These are phyloP conservation scores for Erucastrum elatum DNA, from an alignment of 345 rosid genomes.

Conservation along the genomic window DNA sequence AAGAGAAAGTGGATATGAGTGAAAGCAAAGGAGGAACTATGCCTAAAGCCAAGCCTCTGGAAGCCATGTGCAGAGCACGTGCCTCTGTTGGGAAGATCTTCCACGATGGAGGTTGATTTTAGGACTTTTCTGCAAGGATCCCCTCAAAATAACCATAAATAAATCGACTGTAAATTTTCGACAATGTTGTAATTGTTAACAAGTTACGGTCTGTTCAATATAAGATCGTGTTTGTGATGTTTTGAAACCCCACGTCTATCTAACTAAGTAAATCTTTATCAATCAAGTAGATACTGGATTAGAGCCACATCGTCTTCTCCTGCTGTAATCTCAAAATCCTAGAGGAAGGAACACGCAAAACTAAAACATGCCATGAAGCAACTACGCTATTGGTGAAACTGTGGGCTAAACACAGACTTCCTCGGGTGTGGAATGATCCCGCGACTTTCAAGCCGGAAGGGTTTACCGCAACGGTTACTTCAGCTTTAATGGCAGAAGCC, in stretches of 20 bases:
- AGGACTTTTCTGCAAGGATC: neutral
- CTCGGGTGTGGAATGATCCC: neutral
- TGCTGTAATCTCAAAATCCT: too few species aligned
- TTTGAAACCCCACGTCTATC: neutral
- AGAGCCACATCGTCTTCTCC: too few species aligned
- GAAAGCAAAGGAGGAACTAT: conserved; percentile 41
- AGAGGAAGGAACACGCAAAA: too few species aligned
- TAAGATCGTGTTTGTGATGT: neutral
- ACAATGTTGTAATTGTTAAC: neutral
- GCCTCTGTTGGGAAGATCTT: conserved; percentile 17
- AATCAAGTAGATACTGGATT: neutral
- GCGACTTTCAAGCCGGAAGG: neutral
- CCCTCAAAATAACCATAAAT: neutral
- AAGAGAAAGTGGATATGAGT: conserved; percentile 40
- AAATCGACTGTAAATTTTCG: neutral
- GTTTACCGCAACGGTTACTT: neutral
- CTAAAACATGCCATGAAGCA: too few species aligned
- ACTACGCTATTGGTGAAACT: too few species aligned
- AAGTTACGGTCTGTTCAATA: neutral
- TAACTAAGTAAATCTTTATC: neutral
- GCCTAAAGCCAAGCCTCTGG: conserved; percentile 46
- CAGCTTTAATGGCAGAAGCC: too few species aligned
- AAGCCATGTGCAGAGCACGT: conserved; percentile 45
- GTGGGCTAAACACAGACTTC: too few species aligned
- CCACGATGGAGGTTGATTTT: neutral